Percentiles rank a stretch among this genome's conserved stretches.
These are phyloP conservation scores for Ramularia collo-cygni DNA, from an alignment of 2,329 filamentous ascomycete genomes.

Conservation along the genomic window DNA sequence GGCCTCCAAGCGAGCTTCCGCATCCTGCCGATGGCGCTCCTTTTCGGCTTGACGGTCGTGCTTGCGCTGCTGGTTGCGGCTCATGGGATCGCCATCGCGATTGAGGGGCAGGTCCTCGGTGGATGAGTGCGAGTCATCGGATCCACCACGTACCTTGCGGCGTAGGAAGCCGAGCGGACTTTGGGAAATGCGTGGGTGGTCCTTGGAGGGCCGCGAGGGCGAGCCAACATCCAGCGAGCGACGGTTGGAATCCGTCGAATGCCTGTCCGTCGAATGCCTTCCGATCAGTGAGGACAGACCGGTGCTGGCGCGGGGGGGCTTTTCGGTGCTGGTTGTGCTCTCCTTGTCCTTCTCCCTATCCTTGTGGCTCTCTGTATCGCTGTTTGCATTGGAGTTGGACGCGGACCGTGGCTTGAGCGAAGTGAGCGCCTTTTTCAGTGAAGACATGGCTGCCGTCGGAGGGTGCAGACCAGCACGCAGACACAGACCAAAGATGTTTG, in stretches of 20 bases:
- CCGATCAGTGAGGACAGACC: slow-evolving; percentile 20
- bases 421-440: slow-evolving; percentile 42
- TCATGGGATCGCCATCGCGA: slow-evolving; percentile 44
- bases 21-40: slow-evolving; percentile 40
- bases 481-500: no score
- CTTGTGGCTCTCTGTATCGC: slow-evolving; percentile 13
- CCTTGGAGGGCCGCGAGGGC: slow-evolving; percentile 19
- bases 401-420: slow-evolving; percentile 34
- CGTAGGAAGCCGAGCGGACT: slow-evolving; percentile 29
- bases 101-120: slow-evolving; percentile 39
- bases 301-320: slow-evolving; percentile 14
- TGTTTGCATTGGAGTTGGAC: slow-evolving; percentile 19
- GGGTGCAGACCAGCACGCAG: no score
- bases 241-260: slow-evolving; percentile 11
- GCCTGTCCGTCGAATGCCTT: no score
- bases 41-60: slow-evolving; percentile 39
- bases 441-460: slow-evolving; percentile 22
- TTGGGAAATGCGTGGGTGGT: slow-evolving; percentile 25
- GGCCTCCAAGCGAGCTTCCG: slow-evolving; percentile 38
- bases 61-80: slow-evolving; percentile 44
- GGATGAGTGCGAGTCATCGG: slow-evolving; percentile 29
- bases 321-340: neutral
- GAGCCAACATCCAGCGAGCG: slow-evolving; percentile 4
- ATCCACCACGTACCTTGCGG: slow-evolving; percentile 25
- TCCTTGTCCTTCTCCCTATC: slow-evolving; percentile 1